Conservation (phyloP, 257 asterid genomes). For the Ocimum tenuiflorum region DNA sequence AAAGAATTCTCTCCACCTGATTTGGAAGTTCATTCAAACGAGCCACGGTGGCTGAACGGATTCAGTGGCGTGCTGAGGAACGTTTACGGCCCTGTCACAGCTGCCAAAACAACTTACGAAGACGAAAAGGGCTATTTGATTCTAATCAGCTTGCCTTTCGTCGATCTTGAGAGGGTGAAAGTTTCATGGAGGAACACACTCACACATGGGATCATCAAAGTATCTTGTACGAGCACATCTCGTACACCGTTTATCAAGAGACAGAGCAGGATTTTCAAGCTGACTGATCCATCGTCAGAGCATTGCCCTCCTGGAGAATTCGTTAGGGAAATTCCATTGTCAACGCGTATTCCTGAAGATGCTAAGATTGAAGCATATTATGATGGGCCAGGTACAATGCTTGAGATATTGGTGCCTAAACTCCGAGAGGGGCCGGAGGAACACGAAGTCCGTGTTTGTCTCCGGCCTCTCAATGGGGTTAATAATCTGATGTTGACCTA, state of each 20-base stretch:
- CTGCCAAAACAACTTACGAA: conserved; percentile 72
- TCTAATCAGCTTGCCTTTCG: conserved; percentile 72
- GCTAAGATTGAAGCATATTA: conserved; percentile 39
- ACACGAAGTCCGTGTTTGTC: conserved; percentile 85
- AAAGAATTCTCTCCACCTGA: conserved; percentile 63
- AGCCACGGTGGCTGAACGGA: conserved; percentile 61
- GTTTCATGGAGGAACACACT: conserved; percentile 87
- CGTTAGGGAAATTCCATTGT: conserved; percentile 67
- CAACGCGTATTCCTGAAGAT: conserved; percentile 67
- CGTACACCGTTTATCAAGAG: conserved; percentile 64
- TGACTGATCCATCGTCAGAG: conserved; percentile 55
- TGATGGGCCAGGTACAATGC: conserved; percentile 70
- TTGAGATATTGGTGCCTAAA: conserved; percentile 86
- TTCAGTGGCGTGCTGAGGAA: conserved; percentile 68
- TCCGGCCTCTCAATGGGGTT: conserved; percentile 65
- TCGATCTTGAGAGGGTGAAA: conserved; percentile 76
- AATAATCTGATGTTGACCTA: conserved; percentile 67
- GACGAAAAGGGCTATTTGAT: conserved; percentile 68
- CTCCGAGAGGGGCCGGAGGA: conserved; percentile 71
- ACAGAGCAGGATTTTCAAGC: conserved; percentile 75
- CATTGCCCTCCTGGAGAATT: conserved; percentile 98
- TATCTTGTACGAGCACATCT: conserved; percentile 42
- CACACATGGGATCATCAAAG: conserved; percentile 40
- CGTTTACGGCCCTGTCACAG: conserved; percentile 74
- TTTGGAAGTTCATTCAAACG: conserved; percentile 42